Evolutionary conservation across 2,329 filamentous ascomycete species (phyloP), one percentile per base, ranked within the genome.

Genomic region (Alternaria sp.): DNA sequence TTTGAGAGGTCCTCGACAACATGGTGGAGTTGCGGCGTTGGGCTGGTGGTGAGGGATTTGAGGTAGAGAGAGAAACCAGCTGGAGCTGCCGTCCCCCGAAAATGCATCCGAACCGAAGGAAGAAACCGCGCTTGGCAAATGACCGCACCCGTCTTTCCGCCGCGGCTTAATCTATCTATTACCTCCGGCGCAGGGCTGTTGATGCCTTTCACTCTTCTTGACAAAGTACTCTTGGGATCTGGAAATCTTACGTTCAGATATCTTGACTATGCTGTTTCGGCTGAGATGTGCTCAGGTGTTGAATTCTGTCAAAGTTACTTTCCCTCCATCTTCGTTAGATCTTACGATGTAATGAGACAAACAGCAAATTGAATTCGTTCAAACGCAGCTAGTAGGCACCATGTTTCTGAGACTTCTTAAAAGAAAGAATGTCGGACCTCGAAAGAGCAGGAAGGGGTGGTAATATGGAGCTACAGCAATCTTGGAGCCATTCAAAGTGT

Each of bases 1-100:
- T 75, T 65, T 77, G 74, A 61, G 79, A 79, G 71, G 74, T 78
- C 72, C 77, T 77, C 65, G 78, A 79, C 68, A 81, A 74, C 80
- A 81, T 81, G 58, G 65, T 75, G 71, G 55, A 69, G 56, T 69
- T 67, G 68, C 61, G 67, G 68, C 61, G 63, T 61, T 65, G 48
- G 62, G 59, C 59, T 65, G 69, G 62, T 71, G 63, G 68, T 75
- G 73, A 72, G 72, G 72, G 72, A 73, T 75, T 71, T 72, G 73
- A 71, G 66, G 65, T 60, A 60, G 39, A 49, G 64, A 49, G 64
- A 65, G 64, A 63, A 70, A 61, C 70, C 71, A 74, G 70, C 69
- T 74, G 66, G 42, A 76, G 72, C 70, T 72, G 61, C 62, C 65
- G 62, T 60, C 62, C 54, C 66, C 63, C 68, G 67, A 72, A 75